Evolutionary conservation across 2,329 filamentous ascomycete genomes (phyloP).

Genomic region (Venturia aucupariae): DNA sequence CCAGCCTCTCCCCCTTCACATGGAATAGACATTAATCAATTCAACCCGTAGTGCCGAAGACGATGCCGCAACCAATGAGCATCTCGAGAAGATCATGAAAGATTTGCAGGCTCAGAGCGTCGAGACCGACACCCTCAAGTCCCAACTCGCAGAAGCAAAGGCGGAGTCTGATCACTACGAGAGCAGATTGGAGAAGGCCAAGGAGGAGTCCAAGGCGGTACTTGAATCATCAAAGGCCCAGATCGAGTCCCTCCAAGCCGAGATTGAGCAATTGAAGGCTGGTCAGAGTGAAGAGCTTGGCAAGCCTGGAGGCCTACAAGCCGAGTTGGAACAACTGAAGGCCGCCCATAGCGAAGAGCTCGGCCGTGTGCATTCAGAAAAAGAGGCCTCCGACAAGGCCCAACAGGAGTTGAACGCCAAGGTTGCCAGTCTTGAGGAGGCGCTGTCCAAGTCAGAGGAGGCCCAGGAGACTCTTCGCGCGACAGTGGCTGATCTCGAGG

Average conservation of each 20-base stretch:
- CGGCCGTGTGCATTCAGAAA: background rate
- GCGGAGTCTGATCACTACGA: constrained; percentile 6
- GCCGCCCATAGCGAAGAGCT: background rate
- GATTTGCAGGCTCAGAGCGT: background rate
- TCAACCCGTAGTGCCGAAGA: background rate
- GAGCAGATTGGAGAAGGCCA: background rate
- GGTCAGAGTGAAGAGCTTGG: background rate
- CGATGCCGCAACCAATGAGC: background rate
- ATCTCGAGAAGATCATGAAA: constrained; percentile 8
- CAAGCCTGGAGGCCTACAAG: background rate
- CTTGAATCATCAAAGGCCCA: background rate
- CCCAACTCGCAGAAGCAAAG: background rate
- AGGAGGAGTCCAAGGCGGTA: background rate
- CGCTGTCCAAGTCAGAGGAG: background rate
- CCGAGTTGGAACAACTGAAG: background rate
- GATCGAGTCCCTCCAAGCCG: background rate
- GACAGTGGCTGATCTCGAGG: background rate
- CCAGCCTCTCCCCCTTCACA: background rate
- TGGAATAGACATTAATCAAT: background rate
- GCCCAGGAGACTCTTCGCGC: background rate
- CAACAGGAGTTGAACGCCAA: background rate
- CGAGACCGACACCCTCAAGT: background rate
- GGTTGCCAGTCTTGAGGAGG: background rate
- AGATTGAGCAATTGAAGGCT: background rate
- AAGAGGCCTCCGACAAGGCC: background rate